These are phyloP conservation scores for Ophiostoma pallidulum DNA, from an alignment of 2,329 filamentous ascomycete genomes.

Conservation along the genomic window DNA sequence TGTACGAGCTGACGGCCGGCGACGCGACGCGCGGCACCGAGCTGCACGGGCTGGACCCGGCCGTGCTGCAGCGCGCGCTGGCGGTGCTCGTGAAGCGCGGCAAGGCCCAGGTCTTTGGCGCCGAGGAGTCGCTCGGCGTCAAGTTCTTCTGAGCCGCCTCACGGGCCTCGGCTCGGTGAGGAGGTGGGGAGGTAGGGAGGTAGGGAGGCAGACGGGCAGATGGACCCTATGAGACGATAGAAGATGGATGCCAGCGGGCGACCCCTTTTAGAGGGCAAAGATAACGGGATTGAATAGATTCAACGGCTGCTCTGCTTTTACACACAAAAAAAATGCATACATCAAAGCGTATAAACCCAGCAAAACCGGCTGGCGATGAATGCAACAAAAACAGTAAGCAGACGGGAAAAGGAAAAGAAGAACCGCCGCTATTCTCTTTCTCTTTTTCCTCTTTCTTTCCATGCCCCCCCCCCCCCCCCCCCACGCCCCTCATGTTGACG, in stretches of 20 bases:
- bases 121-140: slow-evolving; percentile 78
- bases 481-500: background rate
- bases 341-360: no score
- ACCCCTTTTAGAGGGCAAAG: no score
- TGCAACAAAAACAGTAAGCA: background rate
- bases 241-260: no score
- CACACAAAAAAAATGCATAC: no score
- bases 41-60: slow-evolving; percentile 79
- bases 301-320: no score
- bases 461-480: background rate
- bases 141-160: slow-evolving; percentile 71
- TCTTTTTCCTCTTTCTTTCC: background rate
- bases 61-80: slow-evolving; percentile 70
- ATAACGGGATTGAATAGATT: no score
- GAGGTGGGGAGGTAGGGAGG: no score
- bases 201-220: no score
- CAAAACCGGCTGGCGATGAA: no score
- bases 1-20: slow-evolving; percentile 87
- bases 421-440: no score
- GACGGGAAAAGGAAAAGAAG: background rate
- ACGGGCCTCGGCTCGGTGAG: no score
- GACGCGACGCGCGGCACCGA: slow-evolving; percentile 67
- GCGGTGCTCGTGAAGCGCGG: slow-evolving; percentile 77
- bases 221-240: no score
- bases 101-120: slow-evolving; percentile 88